Evolutionary conservation across 169 alveolate species (phyloP).

Genomic region (Plasmodium gonderi): DNA sequence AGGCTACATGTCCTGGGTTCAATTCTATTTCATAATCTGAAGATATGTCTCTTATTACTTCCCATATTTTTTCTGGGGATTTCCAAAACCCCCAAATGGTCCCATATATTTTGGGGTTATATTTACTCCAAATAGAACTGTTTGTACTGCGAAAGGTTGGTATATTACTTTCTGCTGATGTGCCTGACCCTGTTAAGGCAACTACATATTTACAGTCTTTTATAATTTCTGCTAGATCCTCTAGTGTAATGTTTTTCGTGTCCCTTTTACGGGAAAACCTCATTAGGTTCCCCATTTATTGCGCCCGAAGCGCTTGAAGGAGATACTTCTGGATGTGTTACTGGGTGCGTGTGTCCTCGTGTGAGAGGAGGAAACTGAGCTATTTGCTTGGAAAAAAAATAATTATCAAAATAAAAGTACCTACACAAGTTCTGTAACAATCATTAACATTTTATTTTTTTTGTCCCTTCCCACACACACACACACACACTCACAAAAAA

Average conservation of each 20-base stretch:
- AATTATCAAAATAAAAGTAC: too few relatives aligned
- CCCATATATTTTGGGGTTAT: slow-evolving; percentile 62
- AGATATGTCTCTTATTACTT: slow-evolving; percentile 58
- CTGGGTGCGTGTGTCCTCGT: neutral
- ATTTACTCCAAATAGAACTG: slow-evolving; percentile 58
- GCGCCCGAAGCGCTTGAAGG: too few relatives aligned
- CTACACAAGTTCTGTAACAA: too few relatives aligned
- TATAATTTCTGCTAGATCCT: slow-evolving; percentile 46
- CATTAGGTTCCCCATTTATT: slow-evolving; percentile 68
- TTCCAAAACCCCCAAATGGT: slow-evolving; percentile 73
- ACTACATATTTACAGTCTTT: slow-evolving; percentile 23
- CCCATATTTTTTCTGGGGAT: slow-evolving; percentile 66
- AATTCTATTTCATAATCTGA: slow-evolving; percentile 54
- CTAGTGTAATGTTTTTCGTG: slow-evolving; percentile 42
- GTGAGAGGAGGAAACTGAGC: too few relatives aligned
- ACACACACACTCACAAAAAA: too few relatives aligned
- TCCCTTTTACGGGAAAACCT: neutral
- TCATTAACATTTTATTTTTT: too few relatives aligned
- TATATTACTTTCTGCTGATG: slow-evolving; percentile 66
- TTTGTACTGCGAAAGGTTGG: slow-evolving; percentile 51
- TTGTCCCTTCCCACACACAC: too few relatives aligned
- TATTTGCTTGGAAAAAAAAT: too few relatives aligned
- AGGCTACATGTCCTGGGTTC: slow-evolving; percentile 45
- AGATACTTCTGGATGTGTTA: neutral
- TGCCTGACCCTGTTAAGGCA: slow-evolving; percentile 71